These are phyloP conservation scores for Trichophyton equinum DNA, from an alignment of 2,329 filamentous ascomycete genomes.

Conservation along the genomic window DNA sequence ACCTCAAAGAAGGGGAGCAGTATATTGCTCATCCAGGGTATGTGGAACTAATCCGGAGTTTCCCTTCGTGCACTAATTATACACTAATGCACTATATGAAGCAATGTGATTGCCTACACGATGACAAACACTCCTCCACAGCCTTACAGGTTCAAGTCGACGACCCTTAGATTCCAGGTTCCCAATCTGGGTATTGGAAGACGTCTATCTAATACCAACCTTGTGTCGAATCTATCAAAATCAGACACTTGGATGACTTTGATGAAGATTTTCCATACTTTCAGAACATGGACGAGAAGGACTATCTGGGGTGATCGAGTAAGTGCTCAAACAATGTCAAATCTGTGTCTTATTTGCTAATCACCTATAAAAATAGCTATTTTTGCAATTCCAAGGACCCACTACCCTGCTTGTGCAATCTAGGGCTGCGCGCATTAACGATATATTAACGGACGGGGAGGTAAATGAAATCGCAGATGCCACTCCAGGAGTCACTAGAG, in stretches of 20 bases:
- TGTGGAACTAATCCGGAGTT: conserved; percentile 6
- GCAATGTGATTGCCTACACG: conserved; percentile 83
- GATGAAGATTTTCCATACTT: conserved; percentile 49
- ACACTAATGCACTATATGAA: conserved; percentile 21
- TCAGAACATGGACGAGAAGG: conserved; percentile 65
- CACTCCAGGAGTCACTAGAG: conserved; percentile 56
- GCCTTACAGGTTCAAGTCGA: conserved; percentile 78
- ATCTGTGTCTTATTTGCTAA: not conserved
- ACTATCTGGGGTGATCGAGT: conserved; percentile 86
- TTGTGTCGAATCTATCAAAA: conserved; percentile 58
- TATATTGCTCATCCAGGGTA: conserved; percentile 75
- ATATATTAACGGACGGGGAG: conserved; percentile 63
- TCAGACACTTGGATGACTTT: conserved; percentile 61
- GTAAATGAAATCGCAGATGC: conserved; percentile 82
- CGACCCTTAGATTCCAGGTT: conserved; percentile 61
- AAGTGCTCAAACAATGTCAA: conserved; percentile 17
- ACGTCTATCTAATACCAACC: conserved; percentile 57
- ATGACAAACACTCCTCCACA: conserved; percentile 59
- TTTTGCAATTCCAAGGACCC: conserved; percentile 80
- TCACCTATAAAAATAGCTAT: conserved; percentile 43
- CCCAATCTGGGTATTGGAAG: conserved; percentile 52
- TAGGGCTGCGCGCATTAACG: conserved; percentile 63
- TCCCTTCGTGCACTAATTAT: not conserved
- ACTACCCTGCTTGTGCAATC: conserved; percentile 78
- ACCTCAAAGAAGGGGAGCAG: conserved; percentile 68